Evolutionary conservation across 805 yeast genomes (phyloP).

Genomic region (Komagataella mondaviorum): DNA sequence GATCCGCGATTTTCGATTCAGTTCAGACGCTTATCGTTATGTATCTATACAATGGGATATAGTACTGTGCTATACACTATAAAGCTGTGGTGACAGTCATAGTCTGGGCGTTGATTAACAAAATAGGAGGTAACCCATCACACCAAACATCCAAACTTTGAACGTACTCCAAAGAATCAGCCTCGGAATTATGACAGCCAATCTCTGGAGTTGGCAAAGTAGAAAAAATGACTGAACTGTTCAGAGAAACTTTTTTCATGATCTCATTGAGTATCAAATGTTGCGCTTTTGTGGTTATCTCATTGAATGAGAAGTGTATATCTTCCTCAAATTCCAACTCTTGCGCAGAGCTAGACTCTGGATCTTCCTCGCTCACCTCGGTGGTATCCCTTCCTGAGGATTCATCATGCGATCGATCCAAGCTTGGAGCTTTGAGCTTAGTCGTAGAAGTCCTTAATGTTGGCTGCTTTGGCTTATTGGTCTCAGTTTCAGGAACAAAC

Average conservation of each 20-base stretch:
- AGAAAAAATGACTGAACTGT: slow-evolving; percentile 68
- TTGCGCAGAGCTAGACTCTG: not conserved
- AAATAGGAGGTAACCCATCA: slow-evolving; percentile 66
- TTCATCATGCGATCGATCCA: not conserved
- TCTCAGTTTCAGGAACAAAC: slow-evolving; percentile 36
- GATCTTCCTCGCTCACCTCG: not conserved
- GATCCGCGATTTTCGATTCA: not conserved
- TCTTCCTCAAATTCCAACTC: slow-evolving; percentile 7
- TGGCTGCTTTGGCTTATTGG: slow-evolving; percentile 2
- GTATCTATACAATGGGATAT: not conserved
- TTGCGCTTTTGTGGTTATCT: slow-evolving; percentile 85
- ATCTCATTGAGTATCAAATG: slow-evolving; percentile 79
- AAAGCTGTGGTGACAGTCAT: slow-evolving; percentile 94
- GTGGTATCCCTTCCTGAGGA: not conserved
- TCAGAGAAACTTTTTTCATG: slow-evolving; percentile 51
- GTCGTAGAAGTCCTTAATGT: not conserved
- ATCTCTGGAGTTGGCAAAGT: slow-evolving; percentile 82
- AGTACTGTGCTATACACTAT: slow-evolving; percentile 17
- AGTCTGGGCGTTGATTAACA: slow-evolving; percentile 80
- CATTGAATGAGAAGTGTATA: slow-evolving; percentile 45
- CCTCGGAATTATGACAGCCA: slow-evolving; percentile 64
- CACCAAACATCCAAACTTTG: slow-evolving; percentile 72
- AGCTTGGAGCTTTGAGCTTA: not conserved
- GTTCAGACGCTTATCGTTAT: not conserved
- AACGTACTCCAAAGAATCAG: slow-evolving; percentile 62